phyloP scores from a whole-genome alignment of 2,329 filamentous ascomycete genomes.

The Septoria petroselini region DNA sequence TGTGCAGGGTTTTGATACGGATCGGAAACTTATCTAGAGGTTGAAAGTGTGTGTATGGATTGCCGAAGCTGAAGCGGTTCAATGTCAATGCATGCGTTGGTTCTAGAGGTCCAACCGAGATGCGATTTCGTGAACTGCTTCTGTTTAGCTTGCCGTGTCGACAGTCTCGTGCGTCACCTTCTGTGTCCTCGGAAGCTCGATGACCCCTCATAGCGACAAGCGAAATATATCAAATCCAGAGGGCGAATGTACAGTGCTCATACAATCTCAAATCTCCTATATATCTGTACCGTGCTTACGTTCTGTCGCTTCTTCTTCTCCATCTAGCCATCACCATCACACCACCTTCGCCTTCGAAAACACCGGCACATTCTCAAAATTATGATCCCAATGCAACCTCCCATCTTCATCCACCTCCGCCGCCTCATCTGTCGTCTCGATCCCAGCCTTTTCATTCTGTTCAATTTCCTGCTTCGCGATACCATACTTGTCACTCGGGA shows the following conservation, averaged over 20 bases:
- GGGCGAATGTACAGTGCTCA: no score
- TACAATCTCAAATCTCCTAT: neutral
- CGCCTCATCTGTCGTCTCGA: constrained; percentile 47
- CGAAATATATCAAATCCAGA: no score
- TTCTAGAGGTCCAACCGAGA: no score
- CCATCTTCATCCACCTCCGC: constrained; percentile 47
- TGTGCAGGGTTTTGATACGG: constrained; percentile 12
- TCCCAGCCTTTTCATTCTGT: constrained; percentile 40
- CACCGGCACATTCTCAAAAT: constrained; percentile 45
- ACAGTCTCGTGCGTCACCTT: no score
- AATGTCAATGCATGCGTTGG: no score
- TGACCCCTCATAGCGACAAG: no score
- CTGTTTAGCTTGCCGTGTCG: no score
- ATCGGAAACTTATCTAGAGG: constrained; percentile 7
- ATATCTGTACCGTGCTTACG: neutral
- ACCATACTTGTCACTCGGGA: constrained; percentile 45
- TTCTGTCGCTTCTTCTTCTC: neutral
- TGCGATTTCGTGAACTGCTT: no score
- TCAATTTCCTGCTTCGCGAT: constrained; percentile 44
- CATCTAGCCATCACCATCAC: constrained; percentile 10
- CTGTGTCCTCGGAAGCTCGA: no score
- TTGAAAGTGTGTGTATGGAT: neutral
- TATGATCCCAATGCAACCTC: constrained; percentile 45
- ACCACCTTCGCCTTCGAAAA: constrained; percentile 37
- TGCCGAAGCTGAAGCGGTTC: neutral